A percentile compares a stretch with the other conserved stretches of the same genome.
Conservation (phyloP, 2,329 filamentous ascomycete genomes). For the Triangularia verruculosa region DNA sequence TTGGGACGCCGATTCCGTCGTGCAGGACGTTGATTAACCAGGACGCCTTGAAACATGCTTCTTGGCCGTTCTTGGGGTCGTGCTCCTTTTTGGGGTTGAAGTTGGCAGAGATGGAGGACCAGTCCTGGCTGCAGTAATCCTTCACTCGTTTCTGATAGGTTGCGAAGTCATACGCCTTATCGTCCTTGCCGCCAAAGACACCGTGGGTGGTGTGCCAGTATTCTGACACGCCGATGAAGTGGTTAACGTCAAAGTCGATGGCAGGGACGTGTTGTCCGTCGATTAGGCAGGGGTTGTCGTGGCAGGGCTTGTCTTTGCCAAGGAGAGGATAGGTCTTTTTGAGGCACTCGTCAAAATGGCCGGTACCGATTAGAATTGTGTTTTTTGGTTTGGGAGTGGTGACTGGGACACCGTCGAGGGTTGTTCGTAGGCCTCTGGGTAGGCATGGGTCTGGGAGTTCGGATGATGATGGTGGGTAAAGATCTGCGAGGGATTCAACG, state of each 20-base stretch:
- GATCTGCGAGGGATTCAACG: conserved; percentile 69
- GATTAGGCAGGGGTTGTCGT: conserved; percentile 79
- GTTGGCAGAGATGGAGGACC: conserved; percentile 69
- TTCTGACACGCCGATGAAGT: conserved; percentile 95
- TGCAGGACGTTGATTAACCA: conserved; percentile 98
- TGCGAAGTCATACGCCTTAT: conserved; percentile 83
- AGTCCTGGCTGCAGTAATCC: conserved; percentile 80
- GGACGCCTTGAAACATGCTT: conserved; percentile 96
- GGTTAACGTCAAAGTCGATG: conserved; percentile 96
- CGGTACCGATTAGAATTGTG: conserved; percentile 72
- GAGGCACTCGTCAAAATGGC: conserved; percentile 82
- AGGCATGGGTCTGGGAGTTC: conserved; percentile 91
- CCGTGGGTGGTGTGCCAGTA: conserved; percentile 99
- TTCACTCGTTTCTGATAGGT: conserved; percentile 84
- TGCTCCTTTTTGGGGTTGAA: conserved; percentile 66
- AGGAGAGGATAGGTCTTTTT: conserved; percentile 78
- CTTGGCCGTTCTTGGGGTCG: conserved; percentile 71
- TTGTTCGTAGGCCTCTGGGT: conserved; percentile 71
- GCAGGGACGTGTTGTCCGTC: conserved; percentile 90
- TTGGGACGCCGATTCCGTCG: conserved; percentile 90
- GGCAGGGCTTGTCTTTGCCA: conserved; percentile 82
- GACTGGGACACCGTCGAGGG: conserved; percentile 62
- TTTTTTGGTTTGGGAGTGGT: conserved; percentile 37
- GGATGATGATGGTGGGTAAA: conserved; percentile 49
- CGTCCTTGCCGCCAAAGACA: conserved; percentile 76